Evolutionary conservation across 2,329 filamentous ascomycete species (phyloP).

Genomic region (Aspergillus jensenii): DNA sequence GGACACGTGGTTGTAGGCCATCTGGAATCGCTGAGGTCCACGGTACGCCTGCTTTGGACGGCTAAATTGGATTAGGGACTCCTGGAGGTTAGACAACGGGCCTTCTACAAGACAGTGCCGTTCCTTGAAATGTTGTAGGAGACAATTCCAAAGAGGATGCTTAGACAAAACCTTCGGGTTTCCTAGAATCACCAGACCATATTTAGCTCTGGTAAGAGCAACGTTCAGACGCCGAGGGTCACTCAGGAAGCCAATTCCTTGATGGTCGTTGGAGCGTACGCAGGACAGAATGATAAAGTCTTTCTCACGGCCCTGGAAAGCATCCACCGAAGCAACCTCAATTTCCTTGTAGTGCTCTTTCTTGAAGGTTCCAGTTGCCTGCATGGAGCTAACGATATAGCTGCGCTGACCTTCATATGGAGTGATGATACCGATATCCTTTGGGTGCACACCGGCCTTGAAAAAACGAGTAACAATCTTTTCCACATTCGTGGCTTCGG

Average conservation of each 20-base stretch:
- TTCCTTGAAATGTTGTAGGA: slow-evolving; percentile 95
- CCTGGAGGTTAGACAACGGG: slow-evolving; percentile 91
- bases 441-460: slow-evolving; percentile 94
- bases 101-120: slow-evolving; percentile 94
- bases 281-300: slow-evolving; percentile 98
- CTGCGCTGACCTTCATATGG: slow-evolving; percentile 98
- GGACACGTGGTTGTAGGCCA: slow-evolving; percentile 69
- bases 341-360: slow-evolving; percentile 99
- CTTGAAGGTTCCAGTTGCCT: slow-evolving; percentile 93
- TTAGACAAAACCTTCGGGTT: slow-evolving; percentile 98
- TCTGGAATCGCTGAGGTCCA: slow-evolving; percentile 81
- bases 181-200: slow-evolving; percentile 90
- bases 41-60: slow-evolving; percentile 91
- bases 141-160: slow-evolving; percentile 95
- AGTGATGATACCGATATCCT: slow-evolving; percentile 95
- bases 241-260: slow-evolving; percentile 97
- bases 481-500: slow-evolving; percentile 94
- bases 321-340: slow-evolving; percentile 96
- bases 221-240: slow-evolving; percentile 97
- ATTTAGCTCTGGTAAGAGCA: slow-evolving; percentile 93
- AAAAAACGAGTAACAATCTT: slow-evolving; percentile 99
- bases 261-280: slow-evolving; percentile 97
- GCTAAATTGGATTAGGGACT: slow-evolving; percentile 91
- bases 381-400: slow-evolving; percentile 99
- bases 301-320: slow-evolving; percentile 98